These are phyloP conservation scores for Cutaneotrichosporon sp. DNA, from an alignment of 1,284 basidiomycete species.

Conservation along the genomic window DNA sequence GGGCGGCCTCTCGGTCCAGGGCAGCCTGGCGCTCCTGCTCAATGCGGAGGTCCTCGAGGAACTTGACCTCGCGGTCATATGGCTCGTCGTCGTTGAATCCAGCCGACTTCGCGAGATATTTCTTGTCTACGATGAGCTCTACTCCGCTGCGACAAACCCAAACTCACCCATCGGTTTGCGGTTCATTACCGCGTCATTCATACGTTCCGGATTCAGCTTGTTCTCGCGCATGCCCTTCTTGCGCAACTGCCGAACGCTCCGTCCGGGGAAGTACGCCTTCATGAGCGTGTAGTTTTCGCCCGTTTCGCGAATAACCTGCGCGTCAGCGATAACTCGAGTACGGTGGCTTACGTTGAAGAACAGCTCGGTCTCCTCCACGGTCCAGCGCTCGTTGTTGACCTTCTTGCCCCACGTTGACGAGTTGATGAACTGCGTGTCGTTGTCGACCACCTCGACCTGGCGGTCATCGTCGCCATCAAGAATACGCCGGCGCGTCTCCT, in stretches of 20 bases:
- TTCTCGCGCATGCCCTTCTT: conserved; percentile 36
- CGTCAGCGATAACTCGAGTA: conserved; percentile 3
- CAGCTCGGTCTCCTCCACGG: conserved; percentile 29
- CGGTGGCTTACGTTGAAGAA: conserved; percentile 30
- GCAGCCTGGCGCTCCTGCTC: conserved; percentile 22
- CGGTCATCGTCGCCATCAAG: conserved; percentile 23
- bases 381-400: conserved; percentile 28
- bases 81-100: conserved; percentile 26
- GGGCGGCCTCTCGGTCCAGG: background rate
- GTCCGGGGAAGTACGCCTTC: conserved; percentile 40
- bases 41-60: conserved; percentile 28
- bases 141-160: too few relatives aligned
- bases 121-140: conserved; percentile 22
- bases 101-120: conserved; percentile 33
- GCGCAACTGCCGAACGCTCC: conserved; percentile 33
- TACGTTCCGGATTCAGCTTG: conserved; percentile 29
- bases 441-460: conserved; percentile 29
- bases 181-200: conserved; percentile 35
- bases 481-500: conserved; percentile 22
- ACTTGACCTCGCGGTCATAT: conserved; percentile 26
- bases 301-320: conserved; percentile 34
- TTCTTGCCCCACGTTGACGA: conserved; percentile 26
- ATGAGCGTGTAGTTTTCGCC: conserved; percentile 43
- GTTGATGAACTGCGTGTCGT: conserved; percentile 36
- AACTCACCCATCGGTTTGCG: conserved; percentile 31